Conservation (phyloP, 257 asterid species). For the Solanum gandarillasii region DNA sequence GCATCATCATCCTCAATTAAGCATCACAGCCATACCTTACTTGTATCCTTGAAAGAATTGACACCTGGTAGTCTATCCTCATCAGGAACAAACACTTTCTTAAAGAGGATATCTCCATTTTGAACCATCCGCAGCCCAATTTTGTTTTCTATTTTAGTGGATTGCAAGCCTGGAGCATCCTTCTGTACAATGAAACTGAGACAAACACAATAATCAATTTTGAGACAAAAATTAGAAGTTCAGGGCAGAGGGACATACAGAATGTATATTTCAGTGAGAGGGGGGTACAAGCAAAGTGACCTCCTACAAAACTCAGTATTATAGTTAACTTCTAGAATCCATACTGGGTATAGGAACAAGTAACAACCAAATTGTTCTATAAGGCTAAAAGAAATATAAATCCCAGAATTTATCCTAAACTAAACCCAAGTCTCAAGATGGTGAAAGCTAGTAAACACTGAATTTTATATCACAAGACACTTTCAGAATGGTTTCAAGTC, state of each 20-base stretch:
- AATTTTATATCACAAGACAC: background rate
- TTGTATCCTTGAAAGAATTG: conserved; percentile 85
- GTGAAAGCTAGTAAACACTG: background rate
- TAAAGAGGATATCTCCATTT: conserved; percentile 80
- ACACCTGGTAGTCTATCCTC: conserved; percentile 90
- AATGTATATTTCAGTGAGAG: background rate
- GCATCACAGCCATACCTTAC: conserved; percentile 43
- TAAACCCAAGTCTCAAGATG: background rate
- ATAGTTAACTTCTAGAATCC: conserved; percentile 63
- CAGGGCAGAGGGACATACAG: background rate
- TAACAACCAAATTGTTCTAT: background rate
- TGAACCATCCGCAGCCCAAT: conserved; percentile 89
- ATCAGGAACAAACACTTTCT: conserved; percentile 77
- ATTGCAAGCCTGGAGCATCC: conserved; percentile 79
- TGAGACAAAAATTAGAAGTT: background rate
- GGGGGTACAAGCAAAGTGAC: background rate
- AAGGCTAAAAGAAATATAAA: background rate
- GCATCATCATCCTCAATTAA: background rate
- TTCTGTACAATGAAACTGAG: conserved; percentile 74
- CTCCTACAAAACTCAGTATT: conserved; percentile 13
- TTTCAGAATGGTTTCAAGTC: background rate
- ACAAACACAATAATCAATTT: conserved; percentile 14
- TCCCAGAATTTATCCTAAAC: background rate
- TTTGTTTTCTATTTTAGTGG: conserved; percentile 87
- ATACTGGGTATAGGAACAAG: background rate